A percentile compares a stretch with the other conserved stretches of the same genome.
Conservation (phyloP, 371 early-diverging fungal species). For the Mortierella sp. region DNA sequence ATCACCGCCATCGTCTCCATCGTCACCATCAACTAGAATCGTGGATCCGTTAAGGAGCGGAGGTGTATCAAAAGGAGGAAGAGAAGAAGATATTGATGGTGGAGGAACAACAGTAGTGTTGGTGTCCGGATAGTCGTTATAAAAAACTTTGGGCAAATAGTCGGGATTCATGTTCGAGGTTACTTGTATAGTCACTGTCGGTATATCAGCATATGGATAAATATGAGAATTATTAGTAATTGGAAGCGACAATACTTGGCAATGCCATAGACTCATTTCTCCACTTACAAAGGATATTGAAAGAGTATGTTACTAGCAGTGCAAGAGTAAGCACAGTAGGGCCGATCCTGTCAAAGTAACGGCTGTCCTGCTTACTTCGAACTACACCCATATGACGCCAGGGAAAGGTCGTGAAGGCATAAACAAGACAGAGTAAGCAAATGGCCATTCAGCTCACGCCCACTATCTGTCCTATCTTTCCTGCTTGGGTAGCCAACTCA, state of each 20-base stretch:
- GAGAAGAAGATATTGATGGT: neutral
- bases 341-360: constrained; percentile 48
- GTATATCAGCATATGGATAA: neutral
- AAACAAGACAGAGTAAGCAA: constrained; percentile 35
- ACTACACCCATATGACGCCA: constrained; percentile 48
- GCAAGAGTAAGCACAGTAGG: constrained; percentile 36
- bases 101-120: neutral
- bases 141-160: constrained; percentile 21
- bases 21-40: constrained; percentile 26
- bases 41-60: constrained; percentile 26
- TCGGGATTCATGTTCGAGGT: constrained; percentile 16
- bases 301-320: constrained; percentile 21
- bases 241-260: no score
- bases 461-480: constrained; percentile 26
- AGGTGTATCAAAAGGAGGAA: constrained; percentile 28
- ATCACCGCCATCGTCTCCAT: constrained; percentile 6
- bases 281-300: constrained; percentile 43
- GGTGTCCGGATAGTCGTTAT: constrained; percentile 5
- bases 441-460: constrained; percentile 30
- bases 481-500: constrained; percentile 9
- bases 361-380: constrained; percentile 3
- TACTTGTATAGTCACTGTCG: constrained; percentile 36
- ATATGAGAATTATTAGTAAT: neutral
- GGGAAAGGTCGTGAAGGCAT: constrained; percentile 21
- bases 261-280: no score